Conservation (phyloP, 805 yeast species). For the Ogataea nakhonphanomensis region DNA sequence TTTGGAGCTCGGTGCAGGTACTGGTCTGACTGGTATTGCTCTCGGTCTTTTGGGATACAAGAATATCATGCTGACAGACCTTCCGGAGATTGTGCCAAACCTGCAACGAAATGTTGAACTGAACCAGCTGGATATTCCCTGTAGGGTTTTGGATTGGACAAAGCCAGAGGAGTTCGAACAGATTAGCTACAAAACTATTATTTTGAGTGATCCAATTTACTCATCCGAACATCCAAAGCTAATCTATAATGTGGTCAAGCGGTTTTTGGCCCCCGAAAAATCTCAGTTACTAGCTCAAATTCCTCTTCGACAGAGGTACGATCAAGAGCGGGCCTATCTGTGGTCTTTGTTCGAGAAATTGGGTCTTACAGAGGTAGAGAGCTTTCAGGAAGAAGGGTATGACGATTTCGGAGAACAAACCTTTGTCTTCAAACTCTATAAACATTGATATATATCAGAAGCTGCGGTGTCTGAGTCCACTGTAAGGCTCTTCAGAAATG, state of each 20-base stretch:
- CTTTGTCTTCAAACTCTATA: slow-evolving; percentile 47
- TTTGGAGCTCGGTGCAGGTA: slow-evolving; percentile 91
- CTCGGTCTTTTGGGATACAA: slow-evolving; percentile 50
- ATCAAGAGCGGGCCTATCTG: slow-evolving; percentile 56
- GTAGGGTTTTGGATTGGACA: slow-evolving; percentile 73
- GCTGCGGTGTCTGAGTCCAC: slow-evolving; percentile 10
- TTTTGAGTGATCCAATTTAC: slow-evolving; percentile 87
- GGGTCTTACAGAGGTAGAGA: slow-evolving; percentile 35
- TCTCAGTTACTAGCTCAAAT: slow-evolving; percentile 64
- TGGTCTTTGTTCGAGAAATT: slow-evolving; percentile 49
- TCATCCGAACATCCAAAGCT: slow-evolving; percentile 76
- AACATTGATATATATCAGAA: slow-evolving; percentile 1
- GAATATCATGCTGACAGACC: slow-evolving; percentile 61
- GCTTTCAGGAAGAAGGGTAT: slow-evolving; percentile 55
- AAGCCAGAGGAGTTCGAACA: slow-evolving; percentile 41
- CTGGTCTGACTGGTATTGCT: slow-evolving; percentile 84
- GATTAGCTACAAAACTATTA: slow-evolving; percentile 50
- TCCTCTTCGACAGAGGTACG: slow-evolving; percentile 69
- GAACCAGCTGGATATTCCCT: slow-evolving; percentile 39
- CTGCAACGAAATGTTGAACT: slow-evolving; percentile 51
- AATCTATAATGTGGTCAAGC: slow-evolving; percentile 57
- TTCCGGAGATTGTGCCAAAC: slow-evolving; percentile 74
- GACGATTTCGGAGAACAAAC: slow-evolving; percentile 83
- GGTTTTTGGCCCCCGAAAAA: slow-evolving; percentile 37
- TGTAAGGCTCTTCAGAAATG: slow-evolving; percentile 1